Evolutionary conservation across 148 eudicot species (phyloP).

Genomic region (Chenopodium berlandieri): DNA sequence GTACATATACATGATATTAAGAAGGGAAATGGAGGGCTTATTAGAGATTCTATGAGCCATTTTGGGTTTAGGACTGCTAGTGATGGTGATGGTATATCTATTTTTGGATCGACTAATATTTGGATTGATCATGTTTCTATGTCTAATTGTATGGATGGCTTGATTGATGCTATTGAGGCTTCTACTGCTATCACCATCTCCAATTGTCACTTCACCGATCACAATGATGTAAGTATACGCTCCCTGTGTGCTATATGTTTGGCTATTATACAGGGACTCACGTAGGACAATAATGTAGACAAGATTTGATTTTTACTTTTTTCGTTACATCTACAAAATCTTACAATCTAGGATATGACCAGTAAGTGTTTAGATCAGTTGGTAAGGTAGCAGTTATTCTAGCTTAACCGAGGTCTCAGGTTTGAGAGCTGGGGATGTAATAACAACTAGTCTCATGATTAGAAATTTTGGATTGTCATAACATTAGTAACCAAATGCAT

Average conservation of each 20-base stretch:
- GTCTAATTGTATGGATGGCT: conserved; percentile 49
- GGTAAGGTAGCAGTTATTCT: too few relatives aligned
- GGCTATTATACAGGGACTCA: too few relatives aligned
- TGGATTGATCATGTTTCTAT: conserved; percentile 60
- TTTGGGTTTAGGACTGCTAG: conserved; percentile 36
- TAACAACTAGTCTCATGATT: not conserved
- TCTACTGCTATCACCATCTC: conserved; percentile 60
- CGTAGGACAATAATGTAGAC: too few relatives aligned
- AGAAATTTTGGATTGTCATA: not conserved
- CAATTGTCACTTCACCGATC: conserved; percentile 51
- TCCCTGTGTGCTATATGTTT: too few relatives aligned
- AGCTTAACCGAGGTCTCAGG: too few relatives aligned
- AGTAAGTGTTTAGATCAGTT: too few relatives aligned
- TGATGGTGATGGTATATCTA: conserved; percentile 52
- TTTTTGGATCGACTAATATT: conserved; percentile 47
- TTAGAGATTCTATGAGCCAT: conserved; percentile 43
- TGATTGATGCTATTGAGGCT: conserved; percentile 43
- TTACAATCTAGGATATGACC: too few relatives aligned
- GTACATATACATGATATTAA: conserved; percentile 43
- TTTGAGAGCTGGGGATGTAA: too few relatives aligned
- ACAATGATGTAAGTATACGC: conserved; percentile 40
- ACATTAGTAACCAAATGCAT: too few relatives aligned
- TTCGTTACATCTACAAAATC: too few relatives aligned
- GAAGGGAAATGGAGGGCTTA: conserved; percentile 34
- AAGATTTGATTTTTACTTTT: too few relatives aligned